Evolutionary conservation across 78 protist species (phyloP), one percentile per base, ranked within the genome.

Genomic region (Dictyostelium intermedium): DNA sequence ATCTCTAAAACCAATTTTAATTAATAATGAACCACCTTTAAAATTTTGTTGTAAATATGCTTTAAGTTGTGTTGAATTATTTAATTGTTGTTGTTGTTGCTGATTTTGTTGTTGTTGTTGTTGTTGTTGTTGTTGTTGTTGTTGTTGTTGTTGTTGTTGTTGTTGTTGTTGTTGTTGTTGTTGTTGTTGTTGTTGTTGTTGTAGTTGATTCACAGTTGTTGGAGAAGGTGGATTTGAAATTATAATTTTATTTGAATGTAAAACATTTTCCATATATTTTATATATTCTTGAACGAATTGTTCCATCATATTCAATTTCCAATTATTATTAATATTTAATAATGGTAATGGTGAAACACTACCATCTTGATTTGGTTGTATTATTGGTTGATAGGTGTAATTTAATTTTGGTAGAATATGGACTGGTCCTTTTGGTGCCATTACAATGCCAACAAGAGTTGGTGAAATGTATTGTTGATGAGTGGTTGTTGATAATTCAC

Each of bases 1-100:
- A n/a, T 89, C 94, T 43, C 94, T 45, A 43, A 89, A 89, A 0
- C 94, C 94, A 89, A 89, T 89, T 39, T 89, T 89, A 6, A 89
- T 89, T 20, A 89, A 79, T 3, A 89, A 69, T 20, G 94, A 89
- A 25, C 94, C 94, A 63, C 94, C 94, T 70, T 89, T 89, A 43
- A 89, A 89, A 3, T 69, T 89, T 47, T 89, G 85, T 69, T 89
- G 94, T 18, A 89, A 35, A 70, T 89, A 89, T 16, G 94, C 94
- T 30, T 70, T 69, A 35, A 89, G 35, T 69, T 74, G 86, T 37
- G 35, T 43, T 27, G 35, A 47, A 35, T 60, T 60, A 14, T 30
- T 70, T 11, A 16, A 14, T 34, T 10, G 14, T 5, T 10, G 13
- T 3, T 41, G 35, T 27, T 4, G 5, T 35, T 20, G 30, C 11